These are phyloP conservation scores for Penicillium antarcticum DNA, from an alignment of 495 filamentous ascomycete genomes.

Conservation along the genomic window DNA sequence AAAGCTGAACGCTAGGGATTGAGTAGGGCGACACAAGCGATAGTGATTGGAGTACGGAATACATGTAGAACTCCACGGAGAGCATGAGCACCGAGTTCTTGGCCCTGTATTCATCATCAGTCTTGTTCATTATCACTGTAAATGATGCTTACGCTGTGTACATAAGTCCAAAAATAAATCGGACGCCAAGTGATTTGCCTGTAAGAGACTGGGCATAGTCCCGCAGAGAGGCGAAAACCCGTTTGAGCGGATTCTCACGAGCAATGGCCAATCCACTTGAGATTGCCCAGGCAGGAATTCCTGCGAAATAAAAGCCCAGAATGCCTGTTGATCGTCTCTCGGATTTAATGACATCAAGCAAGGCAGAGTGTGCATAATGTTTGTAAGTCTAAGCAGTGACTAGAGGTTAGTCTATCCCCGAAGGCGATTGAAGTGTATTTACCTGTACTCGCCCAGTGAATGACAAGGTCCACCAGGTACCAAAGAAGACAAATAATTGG, in stretches of 20 bases:
- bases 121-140: not conserved
- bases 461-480: constrained; percentile 43
- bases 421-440: constrained; percentile 5
- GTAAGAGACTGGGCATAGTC: constrained; percentile 24
- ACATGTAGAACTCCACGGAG: constrained; percentile 46
- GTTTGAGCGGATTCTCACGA: constrained; percentile 39
- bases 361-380: constrained; percentile 38
- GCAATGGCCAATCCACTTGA: constrained; percentile 39
- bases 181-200: constrained; percentile 24
- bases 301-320: constrained; percentile 42
- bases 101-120: constrained; percentile 27
- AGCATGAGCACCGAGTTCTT: constrained; percentile 36
- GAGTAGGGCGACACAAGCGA: constrained; percentile 36
- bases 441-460: constrained; percentile 48
- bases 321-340: constrained; percentile 35
- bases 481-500: constrained; percentile 37
- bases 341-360: constrained; percentile 35
- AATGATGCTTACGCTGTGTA: constrained; percentile 29
- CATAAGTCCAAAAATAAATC: constrained; percentile 28
- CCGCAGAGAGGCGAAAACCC: constrained; percentile 27
- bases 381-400: constrained; percentile 37
- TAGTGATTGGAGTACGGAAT: constrained; percentile 47
- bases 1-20: constrained; percentile 22
- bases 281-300: constrained; percentile 42
- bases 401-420: constrained; percentile 4